Evolutionary conservation across 208 protist species (phyloP).

Genomic region (Crithidia brevicula): DNA sequence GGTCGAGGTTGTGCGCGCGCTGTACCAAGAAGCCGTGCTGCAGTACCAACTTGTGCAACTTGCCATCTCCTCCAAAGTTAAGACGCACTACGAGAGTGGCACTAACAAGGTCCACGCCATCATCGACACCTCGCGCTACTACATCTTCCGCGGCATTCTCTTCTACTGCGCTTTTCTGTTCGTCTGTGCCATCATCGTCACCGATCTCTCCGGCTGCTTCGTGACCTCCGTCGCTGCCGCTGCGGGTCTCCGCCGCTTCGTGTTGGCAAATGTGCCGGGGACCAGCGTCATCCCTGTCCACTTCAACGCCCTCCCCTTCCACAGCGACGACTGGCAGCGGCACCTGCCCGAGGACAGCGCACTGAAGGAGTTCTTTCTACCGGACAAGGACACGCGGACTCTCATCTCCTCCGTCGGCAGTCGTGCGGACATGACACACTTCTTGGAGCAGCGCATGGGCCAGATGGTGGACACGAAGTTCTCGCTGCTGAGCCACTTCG

Average conservation of each 20-base stretch:
- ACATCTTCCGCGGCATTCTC: conserved; percentile 18
- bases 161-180: conserved; percentile 28
- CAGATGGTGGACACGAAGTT: conserved; percentile 53
- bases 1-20: conserved; percentile 13
- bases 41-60: conserved; percentile 9
- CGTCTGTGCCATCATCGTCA: conserved; percentile 2
- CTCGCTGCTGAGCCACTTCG: conserved; percentile 54
- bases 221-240: conserved; percentile 37
- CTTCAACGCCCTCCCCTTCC: conserved; percentile 66
- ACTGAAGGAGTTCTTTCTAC: conserved; percentile 32
- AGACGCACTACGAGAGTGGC: conserved; percentile 1
- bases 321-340: conserved; percentile 63
- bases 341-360: conserved; percentile 29
- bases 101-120: not conserved
- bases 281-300: conserved; percentile 52
- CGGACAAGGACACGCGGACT: conserved; percentile 11
- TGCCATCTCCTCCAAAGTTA: not conserved
- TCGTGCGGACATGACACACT: not conserved
- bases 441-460: conserved; percentile 16
- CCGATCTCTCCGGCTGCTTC: conserved; percentile 32
- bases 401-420: conserved; percentile 1
- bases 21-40: conserved; percentile 5
- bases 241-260: conserved; percentile 34
- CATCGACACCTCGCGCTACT: conserved; percentile 15
- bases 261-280: conserved; percentile 51